Base-by-base conservation (phyloP, 805 yeast species). In the Candida maltosa region DNA sequence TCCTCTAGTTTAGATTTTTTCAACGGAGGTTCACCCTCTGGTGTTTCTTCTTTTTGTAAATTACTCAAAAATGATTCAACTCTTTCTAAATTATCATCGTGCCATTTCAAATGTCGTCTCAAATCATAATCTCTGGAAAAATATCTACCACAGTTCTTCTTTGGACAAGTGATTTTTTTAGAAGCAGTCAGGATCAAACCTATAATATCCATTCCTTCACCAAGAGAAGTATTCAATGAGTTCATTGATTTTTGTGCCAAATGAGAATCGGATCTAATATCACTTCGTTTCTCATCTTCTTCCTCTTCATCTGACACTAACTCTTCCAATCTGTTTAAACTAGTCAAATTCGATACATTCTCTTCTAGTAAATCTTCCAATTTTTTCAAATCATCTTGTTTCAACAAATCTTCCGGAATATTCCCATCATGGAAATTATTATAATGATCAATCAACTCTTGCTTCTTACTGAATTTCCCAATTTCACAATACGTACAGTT, bases 361-460 rank as follows among this genome's bases (percentile, higher is more conserved):
- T 30, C 16, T 11, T 32, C 27, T 5, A 56, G 34, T 26, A 56
- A 38, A 20, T 41, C 41, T 10, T 52, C 58, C 30, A 61, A 41
- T 16, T 47, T 34, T 12, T 38, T 37, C 26, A 40, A 41, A 22
- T 58, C 62, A 11, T 42, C 44, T 2, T 53, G 47, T 26, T 47
- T 53, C 29, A 62, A 47, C 6, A 64, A 41, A 17, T 56, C 59
- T 10, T 53, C 57, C 1, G 70, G 69, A 3, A 61, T 40, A 32
- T 61, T 58, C 1, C 58, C 58, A 43, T 61, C 77, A 37, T 75
- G 81, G n/a, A 51, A 58, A n/a, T 49, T 44, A 29, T 65, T 57
- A 51, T 77, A 78, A 56, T 87, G 96, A 1, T 56, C 56, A 0
- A 76, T 47, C 18, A 84, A 60, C 29, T 75, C 82, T 9, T 66